Evolutionary conservation across 2,329 filamentous ascomycete species (phyloP), one percentile per base, ranked within the genome.

Genomic region (Beauveria caledonica): DNA sequence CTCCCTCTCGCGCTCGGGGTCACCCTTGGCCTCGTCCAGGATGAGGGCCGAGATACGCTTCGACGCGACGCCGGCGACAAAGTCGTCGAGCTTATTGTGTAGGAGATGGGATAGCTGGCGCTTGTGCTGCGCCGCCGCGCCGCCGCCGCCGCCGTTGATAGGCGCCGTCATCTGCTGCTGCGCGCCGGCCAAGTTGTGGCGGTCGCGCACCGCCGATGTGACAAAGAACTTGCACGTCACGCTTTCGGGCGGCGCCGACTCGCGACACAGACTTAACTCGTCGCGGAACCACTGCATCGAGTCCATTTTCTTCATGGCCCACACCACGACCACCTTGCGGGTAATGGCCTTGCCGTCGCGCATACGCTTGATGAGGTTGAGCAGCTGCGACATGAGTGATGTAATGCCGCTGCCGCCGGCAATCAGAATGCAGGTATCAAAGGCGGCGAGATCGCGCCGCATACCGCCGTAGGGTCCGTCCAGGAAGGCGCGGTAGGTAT

Each of bases 231-330:
- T 92, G 77, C 92, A 97, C 25, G 89, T 90, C 9, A 97, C 89
- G 33, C 89, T 88, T 69, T 94, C 90, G 0, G 90, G 89, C 1
- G 93, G 93, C 10, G 93, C 92, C 54, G 86, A 88, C 73, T 97
- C 90, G 67, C 91, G 85, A 74, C 93, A 96, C 68, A 97, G 96
- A 52, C 92, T 85, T 62, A 97, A 80, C 72, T 97, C 93, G 74
- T 97, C 92, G 65, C 90, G 89, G 80, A 97, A 97, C 93, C 93
- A 97, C 71, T 97, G 91, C 86, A 97, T 91, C 1, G 91, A 90
- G 72, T 97, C 93, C 15, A 94, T 86, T 60, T 89, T 85, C 74
- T 94, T 96, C 65, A 97, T 78, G 5, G 92, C 86, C 93, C 93
- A 97, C n/a, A 97, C 84, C 1, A 97, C 90, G 17, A 94, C 88